These are phyloP conservation scores for Metschnikowia drakensbergensis DNA, from an alignment of 805 yeast species.

Conservation along the genomic window DNA sequence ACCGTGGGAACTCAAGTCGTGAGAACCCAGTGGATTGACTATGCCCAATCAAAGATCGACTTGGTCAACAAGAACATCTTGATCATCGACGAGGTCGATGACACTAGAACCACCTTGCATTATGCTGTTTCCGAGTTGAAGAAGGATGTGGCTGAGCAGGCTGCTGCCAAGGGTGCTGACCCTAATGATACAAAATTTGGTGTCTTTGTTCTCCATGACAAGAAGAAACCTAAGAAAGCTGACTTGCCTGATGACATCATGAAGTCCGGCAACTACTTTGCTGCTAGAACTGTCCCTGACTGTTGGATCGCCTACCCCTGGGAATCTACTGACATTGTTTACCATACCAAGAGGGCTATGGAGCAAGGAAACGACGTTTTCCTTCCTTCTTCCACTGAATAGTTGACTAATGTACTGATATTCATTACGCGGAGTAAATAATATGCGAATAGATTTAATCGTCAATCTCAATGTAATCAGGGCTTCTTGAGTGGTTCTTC, in stretches of 20 bases:
- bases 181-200: slow-evolving; percentile 64
- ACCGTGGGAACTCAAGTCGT: slow-evolving; percentile 48
- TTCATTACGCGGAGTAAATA: background rate
- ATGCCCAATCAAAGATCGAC: slow-evolving; percentile 52
- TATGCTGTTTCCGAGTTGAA: slow-evolving; percentile 76
- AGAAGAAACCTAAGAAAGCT: slow-evolving; percentile 76
- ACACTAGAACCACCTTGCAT: slow-evolving; percentile 84
- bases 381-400: slow-evolving; percentile 31
- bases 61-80: slow-evolving; percentile 76
- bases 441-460: slow-evolving; percentile 9
- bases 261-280: slow-evolving; percentile 61
- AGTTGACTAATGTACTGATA: background rate
- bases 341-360: slow-evolving; percentile 62
- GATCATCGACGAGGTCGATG: slow-evolving; percentile 89
- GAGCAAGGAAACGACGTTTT: slow-evolving; percentile 67
- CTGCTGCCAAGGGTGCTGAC: slow-evolving; percentile 53
- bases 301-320: slow-evolving; percentile 89
- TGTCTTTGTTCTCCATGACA: slow-evolving; percentile 80
- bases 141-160: slow-evolving; percentile 58
- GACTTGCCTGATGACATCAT: slow-evolving; percentile 61
- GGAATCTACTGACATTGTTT: slow-evolving; percentile 81
- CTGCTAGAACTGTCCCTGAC: slow-evolving; percentile 73
- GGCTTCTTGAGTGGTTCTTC: slow-evolving; percentile 63
- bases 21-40: slow-evolving; percentile 89
- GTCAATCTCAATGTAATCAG: slow-evolving; percentile 80